Evolutionary conservation across 2,329 filamentous ascomycete genomes (phyloP).

Genomic region (Leptographium radiaticola): DNA sequence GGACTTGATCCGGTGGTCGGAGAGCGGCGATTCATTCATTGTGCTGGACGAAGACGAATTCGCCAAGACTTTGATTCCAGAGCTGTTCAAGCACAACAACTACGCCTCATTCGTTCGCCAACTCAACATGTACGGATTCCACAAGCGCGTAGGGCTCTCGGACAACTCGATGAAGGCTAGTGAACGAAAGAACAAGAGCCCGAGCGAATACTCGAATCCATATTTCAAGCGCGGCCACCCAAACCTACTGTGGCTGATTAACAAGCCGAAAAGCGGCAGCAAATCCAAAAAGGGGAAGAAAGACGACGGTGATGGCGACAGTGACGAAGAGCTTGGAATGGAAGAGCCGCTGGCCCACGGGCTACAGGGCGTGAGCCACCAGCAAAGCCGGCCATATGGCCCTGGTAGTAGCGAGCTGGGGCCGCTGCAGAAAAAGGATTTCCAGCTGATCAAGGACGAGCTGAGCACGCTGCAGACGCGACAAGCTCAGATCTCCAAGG

Average conservation of each 20-base stretch:
- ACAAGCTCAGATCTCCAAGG: conserved; percentile 72
- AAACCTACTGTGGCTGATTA: conserved; percentile 88
- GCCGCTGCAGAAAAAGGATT: conserved; percentile 54
- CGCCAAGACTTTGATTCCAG: conserved; percentile 89
- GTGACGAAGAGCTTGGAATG: conserved; percentile 55
- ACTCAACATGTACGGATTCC: conserved; percentile 95
- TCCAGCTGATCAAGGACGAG: conserved; percentile 66
- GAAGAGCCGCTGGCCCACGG: conserved; percentile 23
- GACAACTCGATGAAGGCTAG: conserved; percentile 97
- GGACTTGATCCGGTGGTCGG: conserved; percentile 92
- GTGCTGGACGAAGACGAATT: conserved; percentile 97
- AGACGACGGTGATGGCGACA: conserved; percentile 55
- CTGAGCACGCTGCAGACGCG: conserved; percentile 72
- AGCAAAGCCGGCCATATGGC: conserved; percentile 15
- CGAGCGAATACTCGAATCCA: conserved; percentile 94
- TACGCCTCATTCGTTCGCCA: conserved; percentile 94
- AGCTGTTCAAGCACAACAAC: conserved; percentile 98
- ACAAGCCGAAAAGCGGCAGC: conserved; percentile 72
- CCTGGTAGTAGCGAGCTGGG: conserved; percentile 23
- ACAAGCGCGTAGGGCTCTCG: conserved; percentile 85
- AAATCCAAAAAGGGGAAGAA: conserved; percentile 46
- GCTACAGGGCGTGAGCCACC: conserved; percentile 7
- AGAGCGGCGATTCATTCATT: conserved; percentile 91
- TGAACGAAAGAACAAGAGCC: conserved; percentile 93
- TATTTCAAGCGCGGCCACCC: conserved; percentile 91